Base-by-base conservation (phyloP, 176 grass and related monocot species). In the Oryza nivara region DNA sequence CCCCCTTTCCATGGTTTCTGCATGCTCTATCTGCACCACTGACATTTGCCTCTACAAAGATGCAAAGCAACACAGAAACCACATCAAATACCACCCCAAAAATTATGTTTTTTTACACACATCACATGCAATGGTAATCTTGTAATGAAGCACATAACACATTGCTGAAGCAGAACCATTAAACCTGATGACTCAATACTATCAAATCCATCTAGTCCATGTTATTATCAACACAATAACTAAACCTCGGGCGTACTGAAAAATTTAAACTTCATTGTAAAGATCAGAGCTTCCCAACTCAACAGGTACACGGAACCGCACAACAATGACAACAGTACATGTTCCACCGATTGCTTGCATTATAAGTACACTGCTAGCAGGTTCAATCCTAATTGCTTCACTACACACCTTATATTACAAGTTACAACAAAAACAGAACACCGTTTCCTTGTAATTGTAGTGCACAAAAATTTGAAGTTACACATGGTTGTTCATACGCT, bases 1-100 rank as follows among this genome's bases (percentile, higher is more conserved):
- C 16, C 96, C 96, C 71, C 91, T 89, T 81, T 98, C 96, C 96
- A 98, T 95, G 35, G 96, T 98, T 86, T 98, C 96, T 44, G 91
- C 82, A 67, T 98, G 96, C 68, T 95, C 85, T 77, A 95, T 90
- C 85, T 93, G 87, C 67, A 95, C 35, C 38, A 98, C 93, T 9
- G 96, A 98, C 96, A 98, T 98, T 98, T 98, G 96, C 79, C 96
- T 90, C 96, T 98, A 86, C 89, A 73, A 77, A 90, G 65, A 35
- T 34, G 65, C 38, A 70, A 43, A 61, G 54, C 11, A 84, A 72
- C 49, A 73, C 11, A 65, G 74, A 58, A 86, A n/a, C 40, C 11
- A 45, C 47, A 82, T 73, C 30, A 84, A 64, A 74, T 65, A 16
- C 3, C 11, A 70, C 65, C 2, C 46, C n/a, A 5, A 47, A 10